A percentile compares a stretch with the other conserved stretches of the same genome.
Evolutionary conservation across 2,329 filamentous ascomycete genomes (phyloP).

Genomic region (Xylaria sp.): DNA sequence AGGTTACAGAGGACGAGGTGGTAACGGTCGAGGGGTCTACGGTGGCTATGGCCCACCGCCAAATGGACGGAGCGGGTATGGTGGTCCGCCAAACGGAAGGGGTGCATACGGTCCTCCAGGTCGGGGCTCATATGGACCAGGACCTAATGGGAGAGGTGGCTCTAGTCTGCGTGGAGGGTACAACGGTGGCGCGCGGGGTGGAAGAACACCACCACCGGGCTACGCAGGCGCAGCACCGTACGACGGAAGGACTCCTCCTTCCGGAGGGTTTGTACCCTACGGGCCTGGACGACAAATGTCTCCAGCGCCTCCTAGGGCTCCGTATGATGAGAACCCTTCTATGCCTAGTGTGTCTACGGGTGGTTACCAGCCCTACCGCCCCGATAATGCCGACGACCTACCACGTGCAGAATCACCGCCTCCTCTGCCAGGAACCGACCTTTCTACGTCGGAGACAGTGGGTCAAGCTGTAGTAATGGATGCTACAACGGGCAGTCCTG

Average conservation of each 20-base stretch:
- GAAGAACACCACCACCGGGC: conserved; percentile 53
- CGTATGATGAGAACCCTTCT: conserved; percentile 53
- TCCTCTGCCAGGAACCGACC: conserved; percentile 61
- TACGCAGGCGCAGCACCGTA: conserved; percentile 56
- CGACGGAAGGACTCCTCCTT: conserved; percentile 48
- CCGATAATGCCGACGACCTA: conserved; percentile 56
- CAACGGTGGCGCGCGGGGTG: conserved; percentile 28
- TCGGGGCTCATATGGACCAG: conserved; percentile 48
- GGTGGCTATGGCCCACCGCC: conserved; percentile 54
- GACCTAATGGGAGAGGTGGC: conserved; percentile 51
- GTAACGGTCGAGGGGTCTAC: conserved; percentile 56
- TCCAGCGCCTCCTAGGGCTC: conserved; percentile 51
- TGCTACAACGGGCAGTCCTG: conserved; percentile 67
- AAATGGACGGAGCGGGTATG: conserved; percentile 61
- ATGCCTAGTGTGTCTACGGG: conserved; percentile 51
- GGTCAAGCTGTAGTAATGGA: conserved; percentile 85
- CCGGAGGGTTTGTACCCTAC: conserved; percentile 43
- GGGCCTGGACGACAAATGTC: conserved; percentile 49
- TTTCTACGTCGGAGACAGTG: conserved; percentile 51
- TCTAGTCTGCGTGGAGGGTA: conserved; percentile 33
- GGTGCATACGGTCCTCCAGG: conserved; percentile 48
- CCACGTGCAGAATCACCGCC: conserved; percentile 73
- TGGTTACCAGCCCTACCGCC: conserved; percentile 57
- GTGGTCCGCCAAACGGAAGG: conserved; percentile 50
- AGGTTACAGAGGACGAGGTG: conserved; percentile 63